Base-by-base conservation (phyloP, 2,329 filamentous ascomycete genomes). In the Ophiostoma sp. region DNA sequence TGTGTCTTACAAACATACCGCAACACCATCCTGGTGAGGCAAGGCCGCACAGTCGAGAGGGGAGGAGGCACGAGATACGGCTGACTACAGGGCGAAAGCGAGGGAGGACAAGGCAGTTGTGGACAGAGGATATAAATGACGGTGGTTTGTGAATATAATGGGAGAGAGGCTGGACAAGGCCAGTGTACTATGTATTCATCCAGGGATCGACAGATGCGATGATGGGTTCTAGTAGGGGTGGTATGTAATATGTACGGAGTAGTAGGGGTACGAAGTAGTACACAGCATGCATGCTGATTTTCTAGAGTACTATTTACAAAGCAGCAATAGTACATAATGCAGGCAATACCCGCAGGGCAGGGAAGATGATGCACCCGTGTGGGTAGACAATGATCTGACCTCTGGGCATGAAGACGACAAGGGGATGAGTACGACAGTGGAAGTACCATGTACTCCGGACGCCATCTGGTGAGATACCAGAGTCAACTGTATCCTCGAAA, bases 51-150 rank as follows among this genome's bases (percentile, higher is more conserved):
- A 35, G 31, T 35, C 17, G 57, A 62, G 27, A 13, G 57, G 23
- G 11, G 57, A 62, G 15, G 57, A 15, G 31, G 13, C 7, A 33
- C 57, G 31, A 62, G 31, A 62, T 62, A 35, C 57, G 57, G 57
- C 57, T 62, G 57, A 33, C 15, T 62, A 31, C 57, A 62, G 57
- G 23, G 57, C 57, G 31, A 62, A 62, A 35, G 57, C 57, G 57
- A 62, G 57, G 57, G 57, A 17, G 57, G n/a, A 62, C 27, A 62
- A 35, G 57, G 54, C 17, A 52, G 48, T 17, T 15, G 10, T 20
- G 15, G 27, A 62, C 1, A 27, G 27, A 62, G 57, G 31, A 33
- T 15, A 4, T 4, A 35, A 17, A 20, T 1, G 17, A 10, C 0
- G 44, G n/a, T n/a, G 44, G 44, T 6, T 48, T 48, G 20, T n/a